Evolutionary conservation across 371 early-diverging fungal species (phyloP), one percentile per base, ranked within the genome.

Genomic region (Synchytrium microbalum): DNA sequence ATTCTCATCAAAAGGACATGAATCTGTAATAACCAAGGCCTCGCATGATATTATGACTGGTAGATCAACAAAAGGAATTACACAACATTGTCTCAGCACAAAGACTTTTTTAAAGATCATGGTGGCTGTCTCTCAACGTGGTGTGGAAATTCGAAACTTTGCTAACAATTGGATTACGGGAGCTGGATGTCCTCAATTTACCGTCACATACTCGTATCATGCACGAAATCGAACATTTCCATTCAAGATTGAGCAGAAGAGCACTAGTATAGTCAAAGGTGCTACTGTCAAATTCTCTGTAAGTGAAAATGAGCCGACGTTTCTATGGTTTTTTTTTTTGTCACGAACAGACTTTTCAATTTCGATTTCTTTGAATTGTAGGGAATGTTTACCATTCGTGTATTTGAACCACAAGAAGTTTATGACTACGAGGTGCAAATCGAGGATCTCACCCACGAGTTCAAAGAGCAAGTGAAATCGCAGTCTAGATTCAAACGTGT

Each of bases 211-310:
- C 66, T 73, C 79, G 52, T 94, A 95, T 62, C 94, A 93, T 70
- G 87, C 93, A 56, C 95, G 93, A 75, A 92, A 92, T 75, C 88
- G 92, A 86, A 88, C 90, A 0, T 91, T 97, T 0, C 95, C 95
- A 73, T 84, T 97, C 65, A 82, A 77, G 54, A 86, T 95, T 82
- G 73, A 75, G 26, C 97, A 97, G 68, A 81, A 86, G 52, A 87
- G 87, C 57, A 87, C 90, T 5, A 93, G 91, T 69, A 67, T 72
- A 28, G 66, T 73, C 30, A 64, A 75, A 0, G 81, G 79, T 58
- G 78, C 78, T 2, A 72, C 69, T 13, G 65, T 74, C 31, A 68
- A 75, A 66, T 88, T 86, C 64, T 77, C 81, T 59, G 84, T 82
- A 68, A 62, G 66, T 57, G n/a, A 10, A 31, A 19, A 5, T 10